Evolutionary conservation across 2,329 filamentous ascomycete genomes (phyloP), one percentile per base, ranked within the genome.

Genomic region (Verticillium dahliae): DNA sequence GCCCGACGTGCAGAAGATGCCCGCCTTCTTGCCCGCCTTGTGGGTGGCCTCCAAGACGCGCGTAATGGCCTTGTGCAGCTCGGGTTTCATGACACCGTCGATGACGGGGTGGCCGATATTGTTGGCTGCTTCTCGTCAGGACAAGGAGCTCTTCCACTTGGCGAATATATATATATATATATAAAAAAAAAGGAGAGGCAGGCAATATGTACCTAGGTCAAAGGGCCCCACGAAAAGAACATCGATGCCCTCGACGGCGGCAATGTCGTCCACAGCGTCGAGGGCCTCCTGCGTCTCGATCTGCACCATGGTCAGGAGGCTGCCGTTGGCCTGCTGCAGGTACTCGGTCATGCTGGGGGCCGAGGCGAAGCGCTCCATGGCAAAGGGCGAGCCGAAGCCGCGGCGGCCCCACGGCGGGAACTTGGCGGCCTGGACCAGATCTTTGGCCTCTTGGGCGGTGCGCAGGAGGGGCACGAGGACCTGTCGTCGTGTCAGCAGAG

Each of bases 251-350:
- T 84, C 74, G 27, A 87, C 76, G 22, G 81, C 77, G 52, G 85
- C 85, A 70, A 90, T 89, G 57, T 82, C 83, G 38, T 88, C 85
- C 1, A 89, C 80, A 13, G 74, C 73, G 1, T 85, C 81, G 14
- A 89, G 74, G 0, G 86, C 86, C 69, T 88, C 85, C 63, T 77
- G 76, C 0, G 87, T 89, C 74, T 90, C 87, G 59, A 90, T 89
- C 71, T 89, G 87, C 11, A 89, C 84, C 74, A 88, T 86, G 15
- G 84, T 87, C 62, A 89, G 70, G 27, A 89, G 76, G 35, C 79
- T 78, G 9, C 79, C 76, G 67, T 86, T 85, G 56, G 83, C 83
- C 27, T 83, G 78, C 66, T 83, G 78, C 58, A 85, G 77, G 65
- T 86, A 86, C 63, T 84, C 81, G 13, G 80, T 80, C 63, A 81